Percentiles rank a stretch among this genome's conserved stretches.
Conservation (phyloP, 2,329 filamentous ascomycete species). For the Trichophyton simii region DNA sequence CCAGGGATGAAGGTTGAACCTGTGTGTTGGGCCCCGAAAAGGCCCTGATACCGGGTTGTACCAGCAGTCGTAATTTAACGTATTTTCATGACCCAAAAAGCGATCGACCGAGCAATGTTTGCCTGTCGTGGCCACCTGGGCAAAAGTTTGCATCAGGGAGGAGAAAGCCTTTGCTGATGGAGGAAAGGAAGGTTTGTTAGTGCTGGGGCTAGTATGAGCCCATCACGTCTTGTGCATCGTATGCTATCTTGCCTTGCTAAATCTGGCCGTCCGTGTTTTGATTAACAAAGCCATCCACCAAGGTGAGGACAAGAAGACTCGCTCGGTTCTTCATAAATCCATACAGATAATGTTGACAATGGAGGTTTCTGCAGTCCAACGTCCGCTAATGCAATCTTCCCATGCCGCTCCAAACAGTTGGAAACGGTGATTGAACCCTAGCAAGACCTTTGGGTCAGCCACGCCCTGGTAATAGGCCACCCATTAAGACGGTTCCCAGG, state of each 20-base stretch:
- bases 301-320: neutral
- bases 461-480: neutral
- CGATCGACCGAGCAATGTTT: neutral
- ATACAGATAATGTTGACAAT: neutral
- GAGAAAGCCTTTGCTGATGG: neutral
- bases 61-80: neutral
- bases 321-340: too few relatives aligned
- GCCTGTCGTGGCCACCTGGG: neutral
- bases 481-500: neutral
- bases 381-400: slow-evolving; percentile 1
- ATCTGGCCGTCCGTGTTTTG: neutral
- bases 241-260: neutral
- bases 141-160: neutral
- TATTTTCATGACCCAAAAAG: neutral
- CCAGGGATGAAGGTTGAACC: slow-evolving; percentile 6
- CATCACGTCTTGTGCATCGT: slow-evolving; percentile 2
- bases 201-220: neutral
- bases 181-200: slow-evolving; percentile 1
- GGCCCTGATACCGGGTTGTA: neutral
- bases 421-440: neutral
- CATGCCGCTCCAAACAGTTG: slow-evolving; percentile 1
- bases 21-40: neutral
- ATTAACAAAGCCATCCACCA: neutral
- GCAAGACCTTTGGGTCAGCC: neutral
- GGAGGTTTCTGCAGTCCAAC: neutral